A percentile compares a stretch with the other conserved stretches of the same genome.
phyloP scores from a whole-genome alignment of 2,329 filamentous ascomycete genomes.

The Cladosporium sphaerospermum region DNA sequence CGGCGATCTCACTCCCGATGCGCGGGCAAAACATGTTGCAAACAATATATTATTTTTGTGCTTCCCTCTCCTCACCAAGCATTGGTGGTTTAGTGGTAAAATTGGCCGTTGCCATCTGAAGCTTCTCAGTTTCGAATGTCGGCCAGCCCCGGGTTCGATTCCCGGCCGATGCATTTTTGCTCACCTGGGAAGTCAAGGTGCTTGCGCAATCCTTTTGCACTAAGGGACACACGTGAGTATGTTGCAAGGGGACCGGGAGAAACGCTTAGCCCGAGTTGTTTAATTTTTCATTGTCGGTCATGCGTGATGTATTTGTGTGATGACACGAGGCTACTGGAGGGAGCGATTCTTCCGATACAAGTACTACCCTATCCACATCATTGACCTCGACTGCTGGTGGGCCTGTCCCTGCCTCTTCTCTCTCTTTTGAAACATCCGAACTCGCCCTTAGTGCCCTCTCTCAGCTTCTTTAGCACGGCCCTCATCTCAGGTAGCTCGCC shows the following conservation, averaged over 20 bases:
- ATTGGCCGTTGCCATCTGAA: slow-evolving; percentile 7
- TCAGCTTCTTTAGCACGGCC: slow-evolving; percentile 72
- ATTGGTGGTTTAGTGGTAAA: slow-evolving; percentile 10
- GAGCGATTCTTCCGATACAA: no score
- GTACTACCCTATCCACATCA: no score
- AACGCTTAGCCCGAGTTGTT: no score
- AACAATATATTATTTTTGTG: background rate
- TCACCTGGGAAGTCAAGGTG: no score
- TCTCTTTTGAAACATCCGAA: slow-evolving; percentile 48
- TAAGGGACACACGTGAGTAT: no score
- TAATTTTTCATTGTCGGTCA: no score
- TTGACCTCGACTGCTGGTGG: background rate
- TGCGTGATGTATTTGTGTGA: no score
- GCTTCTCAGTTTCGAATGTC: background rate
- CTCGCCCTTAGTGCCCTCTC: slow-evolving; percentile 75
- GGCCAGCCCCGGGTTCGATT: slow-evolving; percentile 9
- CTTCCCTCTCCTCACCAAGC: background rate
- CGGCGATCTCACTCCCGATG: background rate
- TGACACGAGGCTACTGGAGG: no score
- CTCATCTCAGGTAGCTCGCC: slow-evolving; percentile 86
- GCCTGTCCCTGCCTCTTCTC: slow-evolving; percentile 8
- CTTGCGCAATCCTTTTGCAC: no score
- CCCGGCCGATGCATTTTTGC: slow-evolving; percentile 5
- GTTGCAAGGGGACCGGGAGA: no score
- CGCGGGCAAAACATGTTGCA: background rate